Conservation (phyloP, 495 filamentous ascomycete species). For the Staphylotrichum tortipilum region DNA sequence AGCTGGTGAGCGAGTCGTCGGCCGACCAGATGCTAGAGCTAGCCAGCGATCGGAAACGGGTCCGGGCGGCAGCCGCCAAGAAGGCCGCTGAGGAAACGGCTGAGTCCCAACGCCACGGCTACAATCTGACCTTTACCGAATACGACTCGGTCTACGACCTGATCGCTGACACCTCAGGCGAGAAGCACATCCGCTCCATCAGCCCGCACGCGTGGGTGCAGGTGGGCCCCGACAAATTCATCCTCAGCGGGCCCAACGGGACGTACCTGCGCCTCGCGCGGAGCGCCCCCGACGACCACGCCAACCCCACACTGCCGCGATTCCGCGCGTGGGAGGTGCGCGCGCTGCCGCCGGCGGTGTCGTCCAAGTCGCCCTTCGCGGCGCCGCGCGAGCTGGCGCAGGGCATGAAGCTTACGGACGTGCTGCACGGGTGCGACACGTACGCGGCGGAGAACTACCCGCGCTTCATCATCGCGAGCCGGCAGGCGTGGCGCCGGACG, state of each 20-base stretch:
- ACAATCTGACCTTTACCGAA: conserved; percentile 63
- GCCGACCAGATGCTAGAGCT: conserved; percentile 48
- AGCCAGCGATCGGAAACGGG: conserved; percentile 37
- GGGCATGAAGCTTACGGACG: conserved; percentile 53
- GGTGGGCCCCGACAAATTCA: conserved; percentile 52
- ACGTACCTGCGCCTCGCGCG: conserved; percentile 57
- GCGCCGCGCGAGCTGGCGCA: conserved; percentile 56
- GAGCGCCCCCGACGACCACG: conserved; percentile 10
- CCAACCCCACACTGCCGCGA: background rate
- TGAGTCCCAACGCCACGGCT: conserved; percentile 11
- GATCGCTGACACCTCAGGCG: conserved; percentile 68
- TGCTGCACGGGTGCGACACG: conserved; percentile 74
- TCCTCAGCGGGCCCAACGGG: conserved; percentile 51
- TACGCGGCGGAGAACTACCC: conserved; percentile 60
- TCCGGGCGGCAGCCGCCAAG: too few relatives aligned
- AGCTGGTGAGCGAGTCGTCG: conserved; percentile 57
- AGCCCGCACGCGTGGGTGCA: conserved; percentile 75
- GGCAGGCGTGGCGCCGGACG: conserved; percentile 56
- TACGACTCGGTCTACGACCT: conserved; percentile 86
- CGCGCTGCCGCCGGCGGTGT: conserved; percentile 24
- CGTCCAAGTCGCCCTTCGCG: conserved; percentile 52
- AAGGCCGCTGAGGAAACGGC: too few relatives aligned
- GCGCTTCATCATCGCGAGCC: conserved; percentile 45
- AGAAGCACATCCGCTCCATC: conserved; percentile 66
- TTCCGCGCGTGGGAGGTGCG: conserved; percentile 33